Evolutionary conservation across 129 eudicot species (phyloP), one percentile per base, ranked within the genome.

Genomic region (Centrapalus pauciflorus): DNA sequence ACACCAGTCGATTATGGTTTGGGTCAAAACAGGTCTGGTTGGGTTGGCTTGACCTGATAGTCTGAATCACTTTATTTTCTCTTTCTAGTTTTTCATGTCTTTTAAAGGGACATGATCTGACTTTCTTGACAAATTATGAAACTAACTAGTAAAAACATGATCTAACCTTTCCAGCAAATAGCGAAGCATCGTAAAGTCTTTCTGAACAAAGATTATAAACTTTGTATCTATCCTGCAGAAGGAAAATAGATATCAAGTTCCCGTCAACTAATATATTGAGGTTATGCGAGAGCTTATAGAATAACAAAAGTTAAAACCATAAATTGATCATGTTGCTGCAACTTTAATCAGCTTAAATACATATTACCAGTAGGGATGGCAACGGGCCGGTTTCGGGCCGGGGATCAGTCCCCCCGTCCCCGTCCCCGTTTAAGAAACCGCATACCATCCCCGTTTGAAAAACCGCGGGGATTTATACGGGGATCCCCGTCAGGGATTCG

Each of bases 201-300:
- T 93, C 99, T 17, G 96, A 84, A 63, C 99, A 93, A 74, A 93
- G 95, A 82, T 93, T 85, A 82, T 86, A 93, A n/a, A 88, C 99
- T 82, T 93, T 93, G 82, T 88, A 93, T 74, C 79, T 88, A 46
- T 83, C 98, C 98, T 93, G 95, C 81, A 71, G 28, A 46, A 34
- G 32, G 46, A 74, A 56, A 61, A 35, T 7, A 60, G 13, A 54
- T 38, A 63, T 73, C 24, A 55, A 34, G 52, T 29, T 62, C 32
- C 24, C 57, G 40, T 21, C 48, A 19, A 69, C 33, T 1, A 23
- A 51, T 38, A 41, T 30, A 34, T 46, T 2, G 4, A 54, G 58
- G 76, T 34, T 52, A 23, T 20, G 40, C 34, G 48, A 75, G 35
- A 19, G 1, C 26, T 28, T 70, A 30, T n/a, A 70, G 24, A 24